phyloP scores from a whole-genome alignment of 1,139 yeast species.

The Saccharomyces uvarum region DNA sequence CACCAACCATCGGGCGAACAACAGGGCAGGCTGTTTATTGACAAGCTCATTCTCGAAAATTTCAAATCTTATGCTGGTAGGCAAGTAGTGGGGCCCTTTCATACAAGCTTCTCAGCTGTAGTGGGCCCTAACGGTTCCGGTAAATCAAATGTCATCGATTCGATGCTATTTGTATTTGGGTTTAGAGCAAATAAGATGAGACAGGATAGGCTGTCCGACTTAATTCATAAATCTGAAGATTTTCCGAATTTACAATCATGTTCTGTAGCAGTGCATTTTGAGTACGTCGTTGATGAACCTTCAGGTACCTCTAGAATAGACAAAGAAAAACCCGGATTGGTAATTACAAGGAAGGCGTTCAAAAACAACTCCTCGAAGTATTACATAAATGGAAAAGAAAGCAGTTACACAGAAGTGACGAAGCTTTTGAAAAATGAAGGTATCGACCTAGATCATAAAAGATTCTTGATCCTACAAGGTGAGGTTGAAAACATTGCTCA shows the following conservation, averaged over 20 bases:
- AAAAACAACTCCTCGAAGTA: constrained; percentile 74
- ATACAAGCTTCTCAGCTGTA: constrained; percentile 88
- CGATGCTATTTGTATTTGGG: constrained; percentile 92
- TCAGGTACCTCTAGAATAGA: constrained; percentile 41
- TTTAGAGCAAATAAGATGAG: constrained; percentile 96
- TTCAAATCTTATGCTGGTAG: constrained; percentile 94
- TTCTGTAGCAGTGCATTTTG: constrained; percentile 89
- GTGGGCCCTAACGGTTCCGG: constrained; percentile 99
- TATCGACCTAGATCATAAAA: constrained; percentile 87
- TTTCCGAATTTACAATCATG: constrained; percentile 64
- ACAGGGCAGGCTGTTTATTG: constrained; percentile 55
- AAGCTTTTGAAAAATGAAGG: constrained; percentile 70
- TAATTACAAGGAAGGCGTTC: constrained; percentile 74
- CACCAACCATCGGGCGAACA: constrained; percentile 20
- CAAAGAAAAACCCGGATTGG: constrained; percentile 36
- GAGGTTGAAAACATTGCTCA: constrained; percentile 98
- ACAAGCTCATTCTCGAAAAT: constrained; percentile 64
- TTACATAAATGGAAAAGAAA: constrained; percentile 59
- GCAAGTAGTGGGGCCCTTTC: constrained; percentile 93
- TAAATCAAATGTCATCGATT: constrained; percentile 93
- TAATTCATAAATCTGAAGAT: constrained; percentile 80
- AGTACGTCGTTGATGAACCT: constrained; percentile 60
- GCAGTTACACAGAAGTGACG: constrained; percentile 77
- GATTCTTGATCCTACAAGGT: constrained; percentile 92
- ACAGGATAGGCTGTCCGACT: constrained; percentile 82